Evolutionary conservation across 31 red algal genomes (phyloP), one percentile per base, ranked within the genome.

Genomic region (Asparagopsis taxiformis): DNA sequence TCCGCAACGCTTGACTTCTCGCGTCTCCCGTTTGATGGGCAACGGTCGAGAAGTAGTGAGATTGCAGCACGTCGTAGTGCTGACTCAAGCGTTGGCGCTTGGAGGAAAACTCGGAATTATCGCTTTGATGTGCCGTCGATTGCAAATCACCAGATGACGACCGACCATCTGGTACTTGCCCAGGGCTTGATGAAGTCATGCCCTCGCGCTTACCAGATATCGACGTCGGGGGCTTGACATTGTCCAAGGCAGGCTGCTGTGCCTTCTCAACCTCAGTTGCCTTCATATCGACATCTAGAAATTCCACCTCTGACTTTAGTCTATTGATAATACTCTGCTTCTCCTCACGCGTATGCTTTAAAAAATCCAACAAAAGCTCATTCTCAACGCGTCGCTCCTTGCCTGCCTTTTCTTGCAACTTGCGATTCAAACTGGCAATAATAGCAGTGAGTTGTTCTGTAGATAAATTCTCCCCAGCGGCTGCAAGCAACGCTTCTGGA

Each of bases 301-400:
- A 37, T 2, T 51, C 23, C 8, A 88, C 63, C 54, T 94, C 68
- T 6, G 37, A 35, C 15, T 70, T 58, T 43, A 94, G 39, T 13
- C 59, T 46, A 19, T 54, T 29, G 10, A 94, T 75, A 1, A 33
- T 66, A 23, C 20, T 49, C 54, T 82, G 51, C 70, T 94, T 94
- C 30, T 74, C 34, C 30, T 32, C 37, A 17, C 66, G 65, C 51
- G 68, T 55, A 35, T 80, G 78, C 17, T 43, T 30, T 3, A 94
- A 68, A 74, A 94, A 94, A n/a, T 75, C 70, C 13, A 77, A 49
- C 54, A 94, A 57, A 1, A 83, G 34, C 15, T 76, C 54, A 23
- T 57, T 72, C 55, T 82, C 77, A 20, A 75, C 62, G 22, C 34
- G 38, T 31, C 67, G 67, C 43, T 82, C 66, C 2, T 54, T 30